Conservation (phyloP, 2,329 filamentous ascomycete genomes). For the Hymenoscyphus linearis region DNA sequence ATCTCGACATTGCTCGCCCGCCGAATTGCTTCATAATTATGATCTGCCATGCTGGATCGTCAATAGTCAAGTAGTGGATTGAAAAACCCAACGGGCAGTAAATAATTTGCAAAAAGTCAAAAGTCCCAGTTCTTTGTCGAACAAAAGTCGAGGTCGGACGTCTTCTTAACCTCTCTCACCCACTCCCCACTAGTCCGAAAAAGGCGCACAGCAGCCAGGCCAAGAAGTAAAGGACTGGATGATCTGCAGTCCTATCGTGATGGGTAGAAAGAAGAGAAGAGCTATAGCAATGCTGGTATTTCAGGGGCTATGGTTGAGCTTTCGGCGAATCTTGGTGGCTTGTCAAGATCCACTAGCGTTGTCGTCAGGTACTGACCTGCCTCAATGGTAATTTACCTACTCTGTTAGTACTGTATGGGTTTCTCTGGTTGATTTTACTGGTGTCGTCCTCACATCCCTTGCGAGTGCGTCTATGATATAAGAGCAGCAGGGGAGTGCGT, state of each 20-base stretch:
- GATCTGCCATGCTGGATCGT: constrained; percentile 16
- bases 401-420: neutral
- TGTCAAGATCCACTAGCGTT: neutral
- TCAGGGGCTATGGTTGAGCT: neutral
- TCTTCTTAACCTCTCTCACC: constrained; percentile 2
- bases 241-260: neutral
- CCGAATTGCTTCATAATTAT: constrained; percentile 8
- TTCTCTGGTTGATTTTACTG: neutral
- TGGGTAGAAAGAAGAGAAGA: neutral
- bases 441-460: neutral
- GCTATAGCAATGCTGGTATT: neutral
- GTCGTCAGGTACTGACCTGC: constrained; percentile 1
- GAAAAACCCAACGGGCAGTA: neutral
- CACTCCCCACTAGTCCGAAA: neutral
- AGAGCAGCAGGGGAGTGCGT: neutral
- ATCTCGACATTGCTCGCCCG: constrained; percentile 4
- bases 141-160: neutral
- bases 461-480: neutral
- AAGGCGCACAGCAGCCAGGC: neutral
- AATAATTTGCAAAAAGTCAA: neutral
- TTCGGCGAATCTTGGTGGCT: neutral
- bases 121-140: neutral
- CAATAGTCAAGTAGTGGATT: neutral
- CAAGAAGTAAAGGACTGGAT: neutral
- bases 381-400: constrained; percentile 1